Evolutionary conservation across 345 rosid species (phyloP), one percentile per base, ranked within the genome.

Genomic region (Theobroma cacao): DNA sequence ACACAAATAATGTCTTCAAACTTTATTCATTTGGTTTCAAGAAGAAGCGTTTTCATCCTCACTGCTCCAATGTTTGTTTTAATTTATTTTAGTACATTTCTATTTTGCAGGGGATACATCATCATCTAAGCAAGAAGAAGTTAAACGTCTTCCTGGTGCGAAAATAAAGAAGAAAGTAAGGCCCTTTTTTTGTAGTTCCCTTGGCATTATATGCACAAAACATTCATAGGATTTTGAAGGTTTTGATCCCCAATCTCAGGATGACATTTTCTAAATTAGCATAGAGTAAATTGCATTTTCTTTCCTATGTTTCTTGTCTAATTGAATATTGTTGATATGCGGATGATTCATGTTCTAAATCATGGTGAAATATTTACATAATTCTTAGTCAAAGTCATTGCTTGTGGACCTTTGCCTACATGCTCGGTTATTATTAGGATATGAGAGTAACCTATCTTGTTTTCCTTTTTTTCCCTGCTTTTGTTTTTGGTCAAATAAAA

Each of bases 131-230:
- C 86, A 80, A 79, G 97, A 90, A 78, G 97, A 89, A 82, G 97
- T 93, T 26, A 95, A 93, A 76, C 96, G 97, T 48, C 96, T 93
- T 41, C 97, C 99, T 48, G 98, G 98, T 45, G 98, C 97, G 30
- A 95, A 95, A 85, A 31, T 93, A 28, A 93, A 95, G 91, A 95
- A 92, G 89, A 95, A 95, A 90, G 99, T 95, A 81, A 87, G 88
- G 63, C 60, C 43, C 36, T 10, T 33, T 63, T 3, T 22, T 0
- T 15, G 7, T n/a, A n/a, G n/a, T 58, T 62, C n/a, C 55, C 65
- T 58, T 50, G 14, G 66, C 38, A n/a, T 45, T 30, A 69, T 43
- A 34, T 61, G 56, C 55, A 0, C 5, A 43, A 5, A 69, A 41
- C 20, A 5, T 48, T 50, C 56, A 20, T 18, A 9, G 36, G 30